Percentiles rank a stretch among this genome's conserved stretches.
Evolutionary conservation across 2,329 filamentous ascomycete genomes (phyloP).

Genomic region (Phialophora verrucosa): DNA sequence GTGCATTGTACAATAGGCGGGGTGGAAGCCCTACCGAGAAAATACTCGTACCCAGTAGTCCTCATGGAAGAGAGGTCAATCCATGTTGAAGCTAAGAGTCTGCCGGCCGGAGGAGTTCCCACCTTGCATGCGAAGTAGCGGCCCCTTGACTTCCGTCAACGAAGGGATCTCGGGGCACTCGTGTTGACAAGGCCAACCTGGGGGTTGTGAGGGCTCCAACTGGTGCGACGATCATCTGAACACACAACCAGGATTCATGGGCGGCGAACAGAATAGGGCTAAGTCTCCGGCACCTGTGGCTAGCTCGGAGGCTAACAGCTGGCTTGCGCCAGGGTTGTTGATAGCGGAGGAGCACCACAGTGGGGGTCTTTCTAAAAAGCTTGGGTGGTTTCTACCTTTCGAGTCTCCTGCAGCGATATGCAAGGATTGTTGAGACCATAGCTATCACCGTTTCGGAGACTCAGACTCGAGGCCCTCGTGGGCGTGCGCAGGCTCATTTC

Average conservation of each 20-base stretch:
- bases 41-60: neutral
- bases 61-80: neutral
- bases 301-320: neutral
- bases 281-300: neutral
- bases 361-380: neutral
- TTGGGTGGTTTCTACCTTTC: neutral
- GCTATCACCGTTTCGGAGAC: neutral
- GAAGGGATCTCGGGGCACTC: slow-evolving; percentile 7
- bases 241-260: neutral
- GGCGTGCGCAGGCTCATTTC: neutral
- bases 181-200: neutral
- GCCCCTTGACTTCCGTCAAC: slow-evolving; percentile 2
- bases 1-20: neutral
- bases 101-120: neutral
- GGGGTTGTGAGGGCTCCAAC: neutral
- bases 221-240: slow-evolving; percentile 11
- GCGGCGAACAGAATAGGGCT: neutral
- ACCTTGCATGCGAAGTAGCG: neutral
- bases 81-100: neutral
- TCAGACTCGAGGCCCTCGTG: neutral
- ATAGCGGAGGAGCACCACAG: neutral
- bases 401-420: neutral
- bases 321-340: neutral
- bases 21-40: neutral
- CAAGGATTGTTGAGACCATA: neutral